These are phyloP conservation scores for Saururus chinensis DNA, from an alignment of 164 flowering plant species.

Conservation along the genomic window DNA sequence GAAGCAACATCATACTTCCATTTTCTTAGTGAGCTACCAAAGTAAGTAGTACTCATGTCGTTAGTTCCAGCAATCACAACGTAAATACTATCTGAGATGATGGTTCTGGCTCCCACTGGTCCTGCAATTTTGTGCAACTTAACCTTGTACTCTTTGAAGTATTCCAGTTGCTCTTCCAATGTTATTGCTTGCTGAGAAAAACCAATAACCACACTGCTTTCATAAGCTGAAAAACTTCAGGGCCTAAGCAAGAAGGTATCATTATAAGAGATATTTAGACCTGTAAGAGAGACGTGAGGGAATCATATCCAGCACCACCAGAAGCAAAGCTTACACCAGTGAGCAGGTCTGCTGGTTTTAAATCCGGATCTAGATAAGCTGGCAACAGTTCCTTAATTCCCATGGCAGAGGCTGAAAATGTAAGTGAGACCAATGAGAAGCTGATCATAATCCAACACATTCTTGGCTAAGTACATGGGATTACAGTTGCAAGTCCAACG, in stretches of 20 bases:
- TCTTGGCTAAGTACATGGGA: too few relatives aligned
- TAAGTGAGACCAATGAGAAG: not conserved
- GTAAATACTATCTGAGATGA: constrained; percentile 5
- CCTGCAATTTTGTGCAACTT: constrained; percentile 4
- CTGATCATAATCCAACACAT: not conserved
- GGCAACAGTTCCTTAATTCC: constrained; percentile 7
- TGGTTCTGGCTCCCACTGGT: not conserved
- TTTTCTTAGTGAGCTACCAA: not conserved
- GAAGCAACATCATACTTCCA: not conserved
- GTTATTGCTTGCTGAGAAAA: constrained; percentile 1
- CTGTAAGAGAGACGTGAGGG: not conserved
- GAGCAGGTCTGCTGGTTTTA: constrained; percentile 2
- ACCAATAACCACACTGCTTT: not conserved
- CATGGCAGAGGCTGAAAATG: not conserved
- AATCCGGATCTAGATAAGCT: not conserved
- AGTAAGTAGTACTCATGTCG: constrained; percentile 4
- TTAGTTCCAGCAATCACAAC: constrained; percentile 1
- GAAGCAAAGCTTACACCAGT: constrained; percentile 11
- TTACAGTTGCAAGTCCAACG: too few relatives aligned
- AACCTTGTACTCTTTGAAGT: constrained; percentile 4
- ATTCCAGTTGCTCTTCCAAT: constrained; percentile 4
- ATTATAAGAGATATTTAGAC: not conserved
- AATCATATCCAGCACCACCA: constrained; percentile 2
- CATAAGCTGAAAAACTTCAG: not conserved
- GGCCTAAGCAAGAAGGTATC: not conserved